Conservation (phyloP, 2,329 filamentous ascomycete genomes). For the Fusarium nematophilum region DNA sequence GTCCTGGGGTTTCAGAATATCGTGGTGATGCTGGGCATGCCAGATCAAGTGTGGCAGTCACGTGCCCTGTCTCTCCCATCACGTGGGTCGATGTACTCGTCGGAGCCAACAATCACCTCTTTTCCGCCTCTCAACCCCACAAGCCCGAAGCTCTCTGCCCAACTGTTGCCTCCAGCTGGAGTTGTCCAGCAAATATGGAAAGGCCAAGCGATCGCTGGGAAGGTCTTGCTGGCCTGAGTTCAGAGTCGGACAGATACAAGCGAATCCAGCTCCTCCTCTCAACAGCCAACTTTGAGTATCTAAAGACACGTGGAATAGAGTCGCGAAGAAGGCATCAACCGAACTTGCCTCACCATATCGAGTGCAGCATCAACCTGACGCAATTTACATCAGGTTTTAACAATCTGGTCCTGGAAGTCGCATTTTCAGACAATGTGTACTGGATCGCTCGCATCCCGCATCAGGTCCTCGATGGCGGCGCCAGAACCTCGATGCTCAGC, state of each 20-base stretch:
- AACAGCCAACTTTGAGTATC: slow-evolving; percentile 29
- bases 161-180: background rate
- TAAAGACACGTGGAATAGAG: slow-evolving; percentile 22
- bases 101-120: no score
- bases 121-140: no score
- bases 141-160: background rate
- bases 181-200: slow-evolving; percentile 11
- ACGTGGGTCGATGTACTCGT: no score
- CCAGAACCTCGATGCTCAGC: slow-evolving; percentile 40
- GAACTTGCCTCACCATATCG: slow-evolving; percentile 10
- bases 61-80: background rate
- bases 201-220: slow-evolving; percentile 30
- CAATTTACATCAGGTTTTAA: slow-evolving; percentile 38
- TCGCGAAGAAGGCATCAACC: slow-evolving; percentile 22
- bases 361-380: slow-evolving; percentile 22
- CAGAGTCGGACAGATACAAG: slow-evolving; percentile 29
- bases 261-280: slow-evolving; percentile 28
- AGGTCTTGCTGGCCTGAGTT: slow-evolving; percentile 15
- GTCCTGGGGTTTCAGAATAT: slow-evolving; percentile 27
- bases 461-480: slow-evolving; percentile 21
- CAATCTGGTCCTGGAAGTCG: slow-evolving; percentile 42
- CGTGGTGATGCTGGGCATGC: slow-evolving; percentile 31
- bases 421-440: slow-evolving; percentile 42
- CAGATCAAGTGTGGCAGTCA: no score
- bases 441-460: slow-evolving; percentile 42